Percentiles rank a stretch among this genome's conserved stretches.
phyloP scores from a whole-genome alignment of 73 alveolate genomes.

The Blepharisma stoltei region DNA sequence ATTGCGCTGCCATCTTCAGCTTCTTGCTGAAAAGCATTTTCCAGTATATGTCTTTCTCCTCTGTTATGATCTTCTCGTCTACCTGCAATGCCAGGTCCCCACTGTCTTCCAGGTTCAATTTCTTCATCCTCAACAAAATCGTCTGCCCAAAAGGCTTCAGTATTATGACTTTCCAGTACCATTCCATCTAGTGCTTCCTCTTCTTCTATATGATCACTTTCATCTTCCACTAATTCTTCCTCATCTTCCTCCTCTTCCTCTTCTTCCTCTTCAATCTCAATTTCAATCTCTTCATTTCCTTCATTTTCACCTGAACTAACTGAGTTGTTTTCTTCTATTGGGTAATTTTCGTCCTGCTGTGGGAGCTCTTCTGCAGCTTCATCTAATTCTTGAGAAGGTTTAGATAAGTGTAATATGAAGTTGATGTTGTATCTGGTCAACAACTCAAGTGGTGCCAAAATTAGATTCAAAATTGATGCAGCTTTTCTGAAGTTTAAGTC shows the following conservation, averaged over 20 bases:
- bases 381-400: background rate
- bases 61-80: too few relatives aligned
- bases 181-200: background rate
- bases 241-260: constrained; percentile 12
- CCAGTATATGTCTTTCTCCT: too few relatives aligned
- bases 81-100: too few relatives aligned
- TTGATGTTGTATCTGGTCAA: background rate
- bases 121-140: constrained; percentile 11
- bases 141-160: constrained; percentile 20
- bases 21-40: too few relatives aligned
- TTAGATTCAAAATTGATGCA: background rate
- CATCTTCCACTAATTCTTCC: background rate
- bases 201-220: constrained; percentile 1
- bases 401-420: background rate
- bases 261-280: constrained; percentile 2
- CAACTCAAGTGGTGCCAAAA: constrained; percentile 3
- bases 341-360: background rate
- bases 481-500: constrained; percentile 16
- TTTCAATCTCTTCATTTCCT: background rate
- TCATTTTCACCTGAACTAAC: background rate
- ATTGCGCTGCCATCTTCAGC: too few relatives aligned
- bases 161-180: constrained; percentile 21
- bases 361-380: constrained; percentile 5
- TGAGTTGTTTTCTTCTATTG: background rate
- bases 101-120: too few relatives aligned